These are phyloP conservation scores for Rhodomyrtus psidioides DNA, from an alignment of 441 rosid species.

Conservation along the genomic window DNA sequence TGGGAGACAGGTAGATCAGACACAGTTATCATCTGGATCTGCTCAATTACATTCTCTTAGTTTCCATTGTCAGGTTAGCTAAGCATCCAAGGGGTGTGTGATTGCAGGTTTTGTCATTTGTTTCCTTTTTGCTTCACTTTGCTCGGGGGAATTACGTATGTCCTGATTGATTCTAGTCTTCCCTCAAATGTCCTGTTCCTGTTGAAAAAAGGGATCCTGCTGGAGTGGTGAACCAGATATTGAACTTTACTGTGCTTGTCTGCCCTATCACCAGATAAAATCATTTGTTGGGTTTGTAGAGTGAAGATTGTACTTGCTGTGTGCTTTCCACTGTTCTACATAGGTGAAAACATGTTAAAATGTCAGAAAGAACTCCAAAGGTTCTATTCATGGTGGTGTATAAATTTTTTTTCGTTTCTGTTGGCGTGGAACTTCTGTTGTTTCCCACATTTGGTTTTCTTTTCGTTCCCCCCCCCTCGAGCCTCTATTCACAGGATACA, in stretches of 20 bases:
- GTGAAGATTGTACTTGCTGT: not conserved
- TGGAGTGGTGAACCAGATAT: not conserved
- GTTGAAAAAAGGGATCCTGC: not conserved
- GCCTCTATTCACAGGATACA: not conserved
- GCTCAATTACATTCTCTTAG: constrained; percentile 25
- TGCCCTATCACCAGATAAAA: not conserved
- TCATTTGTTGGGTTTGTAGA: not conserved
- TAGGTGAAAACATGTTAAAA: not conserved
- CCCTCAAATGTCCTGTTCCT: not conserved
- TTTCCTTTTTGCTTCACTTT: not conserved
- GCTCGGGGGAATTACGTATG: not conserved
- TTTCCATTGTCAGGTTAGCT: constrained; percentile 28
- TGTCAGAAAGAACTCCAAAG: not conserved
- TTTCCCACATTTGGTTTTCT: not conserved
- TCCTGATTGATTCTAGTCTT: not conserved
- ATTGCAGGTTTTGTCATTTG: constrained; percentile 30
- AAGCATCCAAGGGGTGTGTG: constrained; percentile 32
- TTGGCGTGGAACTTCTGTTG: not conserved
- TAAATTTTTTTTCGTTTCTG: not conserved
- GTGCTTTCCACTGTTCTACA: not conserved
- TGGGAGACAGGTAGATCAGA: constrained; percentile 24
- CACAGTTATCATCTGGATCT: constrained; percentile 25
- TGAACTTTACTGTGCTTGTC: not conserved
- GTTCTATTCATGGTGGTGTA: not conserved
- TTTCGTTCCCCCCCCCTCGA: not conserved